Base-by-base conservation (phyloP, 495 filamentous ascomycete genomes). In the Jackrogersella multiformis region DNA sequence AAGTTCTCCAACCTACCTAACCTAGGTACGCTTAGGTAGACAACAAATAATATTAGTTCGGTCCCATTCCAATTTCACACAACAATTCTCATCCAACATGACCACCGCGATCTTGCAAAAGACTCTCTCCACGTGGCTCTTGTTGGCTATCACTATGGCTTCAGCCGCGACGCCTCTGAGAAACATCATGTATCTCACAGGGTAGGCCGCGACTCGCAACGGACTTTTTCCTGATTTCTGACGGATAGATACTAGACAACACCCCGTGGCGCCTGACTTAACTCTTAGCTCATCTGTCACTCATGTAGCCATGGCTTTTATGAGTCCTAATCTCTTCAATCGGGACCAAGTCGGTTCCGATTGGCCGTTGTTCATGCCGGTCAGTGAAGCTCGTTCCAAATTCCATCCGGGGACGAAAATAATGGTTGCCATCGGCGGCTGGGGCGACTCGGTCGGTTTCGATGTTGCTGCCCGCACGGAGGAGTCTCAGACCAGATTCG, bases 381-480 rank as follows among this genome's bases (percentile, higher is more conserved):
- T 90, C 5, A 73, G 80, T 0, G 81, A 79, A 6, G 81, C 85
- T 54, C 85, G 89, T 24, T 76, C 80, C 48, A 82, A 85, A 44
- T 92, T 92, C 67, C 61, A 79, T 1, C 69, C 82, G 0, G 80
- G 80, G 1, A 90, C 89, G 26, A 86, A 87, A 68, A 71, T 92
- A 13, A 83, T 90, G 82, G 79, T 92, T 32, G 88, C 90, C 32
- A 87, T 92, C 56, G 90, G 90, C 5, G 90, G 89, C 44, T 93
- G 90, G 89, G 89, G 89, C 5, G 88, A 92, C 64, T 85, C 83
- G 0, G 64, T 73, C 23, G 89, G 88, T 6, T 92, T 92, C 74
- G 80, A 83, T 0, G 72, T 70, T 1, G 89, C 82, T 5, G 88
- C 87, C 1, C 81, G 79, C 39, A 85, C 82, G 1, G 81, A 84